A percentile compares a stretch with the other conserved stretches of the same genome.
phyloP scores from a whole-genome alignment of 2,329 filamentous ascomycete genomes.

The Capronia americana region DNA sequence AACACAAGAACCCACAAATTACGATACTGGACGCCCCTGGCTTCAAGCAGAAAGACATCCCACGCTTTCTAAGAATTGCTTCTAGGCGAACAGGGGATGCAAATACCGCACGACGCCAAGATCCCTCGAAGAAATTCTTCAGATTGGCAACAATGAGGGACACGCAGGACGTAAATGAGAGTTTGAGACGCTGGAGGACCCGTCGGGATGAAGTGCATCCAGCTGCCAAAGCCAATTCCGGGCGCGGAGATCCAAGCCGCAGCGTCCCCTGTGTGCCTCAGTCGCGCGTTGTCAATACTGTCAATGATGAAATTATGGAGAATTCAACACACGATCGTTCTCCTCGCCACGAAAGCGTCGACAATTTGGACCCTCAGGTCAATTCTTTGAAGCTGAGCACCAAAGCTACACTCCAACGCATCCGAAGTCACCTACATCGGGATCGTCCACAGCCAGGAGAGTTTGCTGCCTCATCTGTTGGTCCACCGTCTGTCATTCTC shows the following conservation, averaged over 20 bases:
- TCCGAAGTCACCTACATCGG: constrained; percentile 16
- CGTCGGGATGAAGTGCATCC: neutral
- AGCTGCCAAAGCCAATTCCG: neutral
- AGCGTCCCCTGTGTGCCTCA: constrained; percentile 8
- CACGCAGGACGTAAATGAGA: constrained; percentile 60
- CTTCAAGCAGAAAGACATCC: constrained; percentile 44
- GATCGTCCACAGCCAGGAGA: neutral
- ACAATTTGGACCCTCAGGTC: constrained; percentile 16
- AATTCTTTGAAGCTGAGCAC: constrained; percentile 26
- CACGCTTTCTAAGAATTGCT: constrained; percentile 64
- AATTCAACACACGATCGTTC: neutral
- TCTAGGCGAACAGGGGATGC: constrained; percentile 59
- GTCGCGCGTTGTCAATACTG: neutral
- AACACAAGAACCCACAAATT: constrained; percentile 22
- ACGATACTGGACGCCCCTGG: constrained; percentile 38
- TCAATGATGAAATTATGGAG: neutral
- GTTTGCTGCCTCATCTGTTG: neutral
- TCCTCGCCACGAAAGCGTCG: neutral
- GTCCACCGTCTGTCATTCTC: constrained; percentile 6
- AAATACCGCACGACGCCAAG: constrained; percentile 48
- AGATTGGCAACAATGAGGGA: constrained; percentile 59
- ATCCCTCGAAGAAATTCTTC: constrained; percentile 59
- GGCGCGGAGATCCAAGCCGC: neutral
- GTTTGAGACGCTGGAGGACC: constrained; percentile 58
- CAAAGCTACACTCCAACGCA: constrained; percentile 27